Evolutionary conservation across 129 eudicot genomes (phyloP).

Genomic region (Kitagawia praeruptora): DNA sequence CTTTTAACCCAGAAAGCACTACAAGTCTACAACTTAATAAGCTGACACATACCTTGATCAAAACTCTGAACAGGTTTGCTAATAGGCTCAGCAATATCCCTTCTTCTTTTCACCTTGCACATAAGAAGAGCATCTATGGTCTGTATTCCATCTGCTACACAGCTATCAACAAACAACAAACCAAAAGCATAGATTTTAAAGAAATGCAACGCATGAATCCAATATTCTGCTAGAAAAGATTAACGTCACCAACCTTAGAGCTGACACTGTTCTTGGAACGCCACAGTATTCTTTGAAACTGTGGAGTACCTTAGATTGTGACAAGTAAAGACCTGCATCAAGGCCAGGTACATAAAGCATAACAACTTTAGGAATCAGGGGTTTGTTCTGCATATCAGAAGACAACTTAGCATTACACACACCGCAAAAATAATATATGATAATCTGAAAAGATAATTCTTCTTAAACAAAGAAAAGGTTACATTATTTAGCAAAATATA

Average conservation of each 20-base stretch:
- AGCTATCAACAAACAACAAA: slow-evolving; percentile 50
- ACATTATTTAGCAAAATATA: not conserved
- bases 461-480: not conserved
- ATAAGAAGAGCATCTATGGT: slow-evolving; percentile 91
- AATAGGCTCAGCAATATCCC: slow-evolving; percentile 37
- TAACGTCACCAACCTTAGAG: slow-evolving; percentile 66
- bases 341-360: slow-evolving; percentile 95
- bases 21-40: not conserved
- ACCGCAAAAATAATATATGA: not conserved
- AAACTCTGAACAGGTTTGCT: slow-evolving; percentile 35
- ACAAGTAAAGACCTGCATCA: slow-evolving; percentile 80
- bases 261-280: slow-evolving; percentile 80
- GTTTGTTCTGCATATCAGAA: slow-evolving; percentile 77
- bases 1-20: not conserved
- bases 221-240: not conserved
- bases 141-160: slow-evolving; percentile 95
- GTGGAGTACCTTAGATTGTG: slow-evolving; percentile 58
- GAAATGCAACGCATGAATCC: not conserved
- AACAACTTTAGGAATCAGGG: slow-evolving; percentile 84
- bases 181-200: slow-evolving; percentile 11
- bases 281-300: slow-evolving; percentile 79
- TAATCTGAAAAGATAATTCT: not conserved
- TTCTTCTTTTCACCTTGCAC: slow-evolving; percentile 68
- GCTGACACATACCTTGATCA: slow-evolving; percentile 37
- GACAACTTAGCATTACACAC: slow-evolving; percentile 13